Evolutionary conservation across 176 grass and related monocot species (phyloP).

Genomic region (Cenchrus purpureus): DNA sequence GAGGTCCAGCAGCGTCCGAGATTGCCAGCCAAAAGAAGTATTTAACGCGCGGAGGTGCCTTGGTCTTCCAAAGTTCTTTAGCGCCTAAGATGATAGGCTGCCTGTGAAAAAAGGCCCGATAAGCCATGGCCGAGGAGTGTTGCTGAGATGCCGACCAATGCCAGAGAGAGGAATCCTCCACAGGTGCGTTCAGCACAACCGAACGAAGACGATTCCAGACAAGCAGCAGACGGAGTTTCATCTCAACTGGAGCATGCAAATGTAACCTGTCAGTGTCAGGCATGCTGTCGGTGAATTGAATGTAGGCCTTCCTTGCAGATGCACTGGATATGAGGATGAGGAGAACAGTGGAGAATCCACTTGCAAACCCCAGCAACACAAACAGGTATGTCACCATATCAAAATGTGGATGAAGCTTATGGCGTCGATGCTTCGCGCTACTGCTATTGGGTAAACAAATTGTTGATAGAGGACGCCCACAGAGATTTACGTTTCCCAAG

Average conservation of each 20-base stretch:
- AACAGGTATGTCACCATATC: background rate
- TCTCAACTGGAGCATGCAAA: background rate
- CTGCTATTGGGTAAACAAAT: background rate
- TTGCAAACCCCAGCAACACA: constrained; percentile 28
- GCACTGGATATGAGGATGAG: background rate
- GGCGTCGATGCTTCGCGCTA: background rate
- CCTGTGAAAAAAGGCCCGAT: too few relatives aligned
- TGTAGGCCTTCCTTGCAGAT: constrained; percentile 1
- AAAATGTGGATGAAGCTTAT: background rate
- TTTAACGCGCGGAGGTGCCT: too few relatives aligned
- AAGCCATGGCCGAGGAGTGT: too few relatives aligned
- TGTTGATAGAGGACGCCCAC: background rate
- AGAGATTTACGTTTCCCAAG: constrained; percentile 3
- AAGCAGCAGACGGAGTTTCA: background rate
- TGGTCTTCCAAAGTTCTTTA: too few relatives aligned
- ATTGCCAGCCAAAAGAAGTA: too few relatives aligned
- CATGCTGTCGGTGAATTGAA: constrained; percentile 3
- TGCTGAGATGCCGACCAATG: too few relatives aligned
- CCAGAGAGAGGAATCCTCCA: too few relatives aligned
- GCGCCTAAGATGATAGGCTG: too few relatives aligned
- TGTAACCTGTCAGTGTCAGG: too few relatives aligned
- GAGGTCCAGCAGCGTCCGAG: too few relatives aligned
- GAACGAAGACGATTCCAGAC: too few relatives aligned
- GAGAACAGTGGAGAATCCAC: constrained; percentile 9
- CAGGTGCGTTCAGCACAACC: too few relatives aligned